Base-by-base conservation (phyloP, 257 asterid genomes). In the Solanum lycopersicoides region DNA sequence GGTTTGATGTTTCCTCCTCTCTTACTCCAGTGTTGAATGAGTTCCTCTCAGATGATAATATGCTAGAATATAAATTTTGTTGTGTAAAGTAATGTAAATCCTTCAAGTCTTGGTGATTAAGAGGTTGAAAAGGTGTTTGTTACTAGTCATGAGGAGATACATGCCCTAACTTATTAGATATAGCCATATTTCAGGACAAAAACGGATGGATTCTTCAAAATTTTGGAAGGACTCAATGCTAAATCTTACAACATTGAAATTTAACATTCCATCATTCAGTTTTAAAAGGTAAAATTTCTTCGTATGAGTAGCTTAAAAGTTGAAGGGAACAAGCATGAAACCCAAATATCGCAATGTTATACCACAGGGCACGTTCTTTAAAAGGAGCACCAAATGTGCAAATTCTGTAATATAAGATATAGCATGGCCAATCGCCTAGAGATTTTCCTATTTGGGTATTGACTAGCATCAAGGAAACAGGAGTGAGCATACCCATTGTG, bases 401-500 rank as follows among this genome's bases (percentile, higher is more conserved):
- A 59, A 68, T 79, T 82, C 47, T 83, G 74, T 45, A 82, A 68
- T 60, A 82, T 50, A 85, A 82, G 85, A 82, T 50, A 30, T 50
- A 82, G 85, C 69, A 32, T 34, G 32, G 30, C 42, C 25, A 44
- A 77, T 77, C 5, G 63, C 39, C 66, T 28, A 28, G 44, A 47
- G 42, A 16, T 47, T 47, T 60, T 47, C 37, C 68, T 30, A 80
- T 25, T 42, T 44, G 68, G 85, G 68, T 30, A 82, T 86, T 20
- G 68, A 87, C 59, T 47, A 87, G 66, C 82, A 87, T 11, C 86
- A 76, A 82, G 44, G 69, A 50, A 32, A 50, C 69, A 50, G 69
- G 53, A 73, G 87, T 44, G 87, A 66, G 88, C 96, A 86, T 94
- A 97, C 99, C 99, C 99, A 97, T 83, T 94, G 98, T 60, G 99